Base-by-base conservation (phyloP, 2,329 filamentous ascomycete genomes). In the Aspergillus intermedius region DNA sequence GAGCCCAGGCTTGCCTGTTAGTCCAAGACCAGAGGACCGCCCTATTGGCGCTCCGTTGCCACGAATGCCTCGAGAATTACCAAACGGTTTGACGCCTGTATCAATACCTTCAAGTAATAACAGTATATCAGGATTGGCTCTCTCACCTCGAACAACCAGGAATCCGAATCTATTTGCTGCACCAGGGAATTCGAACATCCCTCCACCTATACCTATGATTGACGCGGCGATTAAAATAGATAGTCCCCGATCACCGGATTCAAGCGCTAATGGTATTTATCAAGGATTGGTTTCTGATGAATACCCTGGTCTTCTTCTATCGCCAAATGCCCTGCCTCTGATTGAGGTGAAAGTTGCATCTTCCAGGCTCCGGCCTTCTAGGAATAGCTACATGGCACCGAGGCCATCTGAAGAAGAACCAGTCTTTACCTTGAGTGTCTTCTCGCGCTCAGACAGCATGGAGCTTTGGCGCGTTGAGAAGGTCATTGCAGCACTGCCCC, bases 381-480 rank as follows among this genome's bases (percentile, higher is more conserved):
- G 91, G 54, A 83, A 89, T 34, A 96, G 91, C 64, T 80, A 93
- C 57, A 75, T 95, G 60, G 87, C 84, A 2, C 75, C 90, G 9
- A 91, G 83, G 45, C 84, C 88, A 52, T 75, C 87, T 17, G 91
- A 96, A 49, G 91, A 95, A 63, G 91, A 96, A 59, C 89, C 91
- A 0, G 91, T 97, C 0, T 96, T 97, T 61, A 95, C 90, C 0
- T 75, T 98, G 46, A 91, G 90, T 15, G 75, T 98, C 32, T 86
- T 89, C 59, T 87, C 87, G 8, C 83, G 91, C 47, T 84, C 83
- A 0, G 61, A 66, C 25, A 60, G 61, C 45, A 51, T 53, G 25
- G 91, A 97, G 65, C 75, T 98, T 9, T 97, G 93, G 91, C 83
- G 91, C 25, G 82, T 95, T 5, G 93, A 98, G 70, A 98, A 98